Base-by-base conservation (phyloP, 768 basidiomycete species). In the Suillus weaverae region DNA sequence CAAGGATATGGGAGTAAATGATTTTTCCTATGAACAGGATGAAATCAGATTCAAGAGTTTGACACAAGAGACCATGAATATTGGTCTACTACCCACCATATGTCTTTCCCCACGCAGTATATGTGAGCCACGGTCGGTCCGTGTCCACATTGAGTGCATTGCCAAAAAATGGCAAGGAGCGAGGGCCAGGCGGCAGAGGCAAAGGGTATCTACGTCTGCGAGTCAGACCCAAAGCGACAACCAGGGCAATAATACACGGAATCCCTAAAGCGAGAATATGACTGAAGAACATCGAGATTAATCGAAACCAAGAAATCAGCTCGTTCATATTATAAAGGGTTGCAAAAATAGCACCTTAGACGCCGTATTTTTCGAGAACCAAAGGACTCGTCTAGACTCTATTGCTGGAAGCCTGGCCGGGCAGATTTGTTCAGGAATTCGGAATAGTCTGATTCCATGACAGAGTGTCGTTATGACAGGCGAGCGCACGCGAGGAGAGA, bases 1-100 rank as follows among this genome's bases (percentile, higher is more conserved):
- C 61, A 18, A 65, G 55, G 7, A 55, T 16, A 26, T 51, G 60
- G 16, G 60, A 33, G 38, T 55, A 53, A 3, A 65, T 33, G 5
- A 65, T 30, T 38, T 61, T 51, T n/a, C 60, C 64, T 65, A 38
- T 20, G n/a, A 60, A 22, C 14, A 32, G 32, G 32, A 38, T 35
- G 13, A 30, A 33, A 41, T 13, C 35, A 41, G n/a, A 56, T 9
- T 13, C 57, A 41, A 22, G 43, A 3, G 39, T 39, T 13, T 5
- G 7, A 60, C 60, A 35, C 8, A 39, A 16, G 14, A 39, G 39
- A 14, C 14, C 39, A 39, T 39, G 13, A 8, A 8, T 39, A 26
- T 26, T 26, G 26, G 26, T 26, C 26, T 26, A 26, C 51, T 39
- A 39, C 39, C 2, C 2, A 39, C 39, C 54, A 33, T 56, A 56